Evolutionary conservation across 371 early-diverging fungal species (phyloP).

Genomic region (Zychaea mexicana): DNA sequence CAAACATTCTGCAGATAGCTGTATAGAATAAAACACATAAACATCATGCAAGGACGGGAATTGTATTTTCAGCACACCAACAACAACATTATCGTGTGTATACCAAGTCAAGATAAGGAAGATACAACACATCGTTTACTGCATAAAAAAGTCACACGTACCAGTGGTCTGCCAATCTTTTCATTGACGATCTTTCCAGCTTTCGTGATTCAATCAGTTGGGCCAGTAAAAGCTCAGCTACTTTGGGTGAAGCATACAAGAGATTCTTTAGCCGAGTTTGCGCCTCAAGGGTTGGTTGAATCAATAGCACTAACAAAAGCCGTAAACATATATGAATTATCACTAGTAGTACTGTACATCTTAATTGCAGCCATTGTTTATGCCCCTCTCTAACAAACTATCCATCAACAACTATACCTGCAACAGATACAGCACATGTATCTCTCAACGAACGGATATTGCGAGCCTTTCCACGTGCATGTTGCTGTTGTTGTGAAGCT

Average conservation of each 20-base stretch:
- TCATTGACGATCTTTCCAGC: conserved; percentile 28
- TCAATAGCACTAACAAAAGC: conserved; percentile 31
- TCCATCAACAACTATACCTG: no score
- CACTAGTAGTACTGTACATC: no score
- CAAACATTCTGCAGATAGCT: conserved; percentile 38
- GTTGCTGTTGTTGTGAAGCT: background rate
- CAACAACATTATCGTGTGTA: no score
- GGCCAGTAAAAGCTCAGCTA: conserved; percentile 24
- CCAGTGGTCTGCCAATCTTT: conserved; percentile 36
- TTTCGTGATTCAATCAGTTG: conserved; percentile 26
- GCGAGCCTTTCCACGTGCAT: conserved; percentile 7
- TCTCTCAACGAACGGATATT: conserved; percentile 25
- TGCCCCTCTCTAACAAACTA: background rate
- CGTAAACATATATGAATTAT: background rate
- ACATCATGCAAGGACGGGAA: no score
- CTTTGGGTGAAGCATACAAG: conserved; percentile 23
- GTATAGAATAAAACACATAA: background rate
- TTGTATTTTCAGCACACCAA: no score
- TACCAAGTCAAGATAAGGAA: no score
- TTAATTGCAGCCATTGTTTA: background rate
- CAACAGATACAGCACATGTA: conserved; percentile 25
- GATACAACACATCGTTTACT: background rate
- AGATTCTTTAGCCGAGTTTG: conserved; percentile 16
- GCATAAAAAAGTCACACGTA: conserved; percentile 6
- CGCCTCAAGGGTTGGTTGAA: conserved; percentile 23